phyloP scores from a whole-genome alignment of 1,284 basidiomycete species.

The Amylostereum chailletii region DNA sequence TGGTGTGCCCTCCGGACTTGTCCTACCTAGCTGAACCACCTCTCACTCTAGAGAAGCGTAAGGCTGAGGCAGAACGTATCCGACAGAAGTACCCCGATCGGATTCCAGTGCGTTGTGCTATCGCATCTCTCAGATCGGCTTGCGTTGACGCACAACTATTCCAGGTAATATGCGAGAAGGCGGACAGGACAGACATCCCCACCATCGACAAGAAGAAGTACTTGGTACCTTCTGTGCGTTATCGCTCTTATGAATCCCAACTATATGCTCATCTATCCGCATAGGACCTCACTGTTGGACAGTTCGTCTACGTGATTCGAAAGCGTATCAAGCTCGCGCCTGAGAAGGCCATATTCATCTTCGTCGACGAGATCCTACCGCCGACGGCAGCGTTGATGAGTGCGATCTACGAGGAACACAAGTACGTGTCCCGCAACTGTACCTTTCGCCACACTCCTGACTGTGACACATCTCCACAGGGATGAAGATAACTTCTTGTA shows the following conservation, averaged over 20 bases:
- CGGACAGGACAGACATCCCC: slow-evolving; percentile 96
- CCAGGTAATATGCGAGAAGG: slow-evolving; percentile 99
- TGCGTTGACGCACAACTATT: slow-evolving; percentile 8
- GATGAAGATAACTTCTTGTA: slow-evolving; percentile 96
- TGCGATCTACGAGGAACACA: slow-evolving; percentile 99
- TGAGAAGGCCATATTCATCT: slow-evolving; percentile 99
- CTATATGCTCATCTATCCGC: slow-evolving; percentile 8
- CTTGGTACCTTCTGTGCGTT: slow-evolving; percentile 85
- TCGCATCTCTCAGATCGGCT: slow-evolving; percentile 5
- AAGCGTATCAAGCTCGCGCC: slow-evolving; percentile 99
- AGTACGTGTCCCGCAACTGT: slow-evolving; percentile 45
- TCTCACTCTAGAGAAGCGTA: slow-evolving; percentile 80
- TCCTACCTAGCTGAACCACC: slow-evolving; percentile 8
- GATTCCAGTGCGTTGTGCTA: slow-evolving; percentile 72
- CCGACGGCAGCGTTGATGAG: slow-evolving; percentile 99
- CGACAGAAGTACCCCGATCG: slow-evolving; percentile 98
- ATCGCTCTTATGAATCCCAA: slow-evolving; percentile 6
- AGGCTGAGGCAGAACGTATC: slow-evolving; percentile 95
- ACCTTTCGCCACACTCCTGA: neutral
- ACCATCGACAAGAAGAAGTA: slow-evolving; percentile 99
- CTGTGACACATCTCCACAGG: slow-evolving; percentile 34
- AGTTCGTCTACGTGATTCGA: slow-evolving; percentile 99
- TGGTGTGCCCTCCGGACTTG: slow-evolving; percentile 14
- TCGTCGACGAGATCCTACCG: slow-evolving; percentile 96
- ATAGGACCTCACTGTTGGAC: slow-evolving; percentile 94